These are phyloP conservation scores for Candida tibetensis DNA, from an alignment of 805 yeast genomes.

Conservation along the genomic window DNA sequence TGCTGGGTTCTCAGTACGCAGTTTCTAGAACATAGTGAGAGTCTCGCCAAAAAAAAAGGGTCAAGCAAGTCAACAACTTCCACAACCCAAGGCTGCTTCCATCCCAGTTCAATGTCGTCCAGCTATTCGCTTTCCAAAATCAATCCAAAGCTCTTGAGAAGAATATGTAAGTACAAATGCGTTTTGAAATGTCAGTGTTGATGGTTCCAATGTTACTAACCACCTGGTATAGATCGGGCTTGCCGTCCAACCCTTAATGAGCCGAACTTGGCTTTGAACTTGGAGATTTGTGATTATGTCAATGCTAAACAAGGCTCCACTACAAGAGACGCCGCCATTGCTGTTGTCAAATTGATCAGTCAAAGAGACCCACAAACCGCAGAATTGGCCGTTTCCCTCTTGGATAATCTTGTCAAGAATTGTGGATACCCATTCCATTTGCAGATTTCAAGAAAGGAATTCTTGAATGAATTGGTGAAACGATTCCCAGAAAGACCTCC, in stretches of 20 bases:
- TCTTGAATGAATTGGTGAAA: constrained; percentile 87
- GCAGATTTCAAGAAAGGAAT: constrained; percentile 92
- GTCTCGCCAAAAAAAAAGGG: constrained; percentile 4
- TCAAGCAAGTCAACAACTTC: constrained; percentile 2
- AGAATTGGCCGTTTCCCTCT: constrained; percentile 73
- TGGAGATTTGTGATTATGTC: constrained; percentile 90
- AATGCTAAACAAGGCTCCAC: constrained; percentile 88
- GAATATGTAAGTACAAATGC: constrained; percentile 36
- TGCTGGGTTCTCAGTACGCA: too few relatives aligned
- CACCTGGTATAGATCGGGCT: constrained; percentile 82
- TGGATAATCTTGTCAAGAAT: constrained; percentile 92
- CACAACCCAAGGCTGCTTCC: constrained; percentile 2
- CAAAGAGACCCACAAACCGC: constrained; percentile 81
- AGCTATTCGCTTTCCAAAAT: constrained; percentile 41
- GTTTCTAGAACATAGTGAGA: too few relatives aligned
- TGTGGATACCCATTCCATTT: constrained; percentile 97
- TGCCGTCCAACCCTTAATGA: constrained; percentile 79
- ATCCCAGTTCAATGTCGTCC: constrained; percentile 5
- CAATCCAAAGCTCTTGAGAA: constrained; percentile 45
- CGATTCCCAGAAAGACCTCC: constrained; percentile 96
- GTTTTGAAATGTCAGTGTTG: not conserved
- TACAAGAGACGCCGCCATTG: constrained; percentile 89
- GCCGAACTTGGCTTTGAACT: constrained; percentile 83
- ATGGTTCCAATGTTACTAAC: too few relatives aligned
- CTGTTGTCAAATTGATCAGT: constrained; percentile 78